Base-by-base conservation (phyloP, 306 rosid species). In the Castanea crenata region DNA sequence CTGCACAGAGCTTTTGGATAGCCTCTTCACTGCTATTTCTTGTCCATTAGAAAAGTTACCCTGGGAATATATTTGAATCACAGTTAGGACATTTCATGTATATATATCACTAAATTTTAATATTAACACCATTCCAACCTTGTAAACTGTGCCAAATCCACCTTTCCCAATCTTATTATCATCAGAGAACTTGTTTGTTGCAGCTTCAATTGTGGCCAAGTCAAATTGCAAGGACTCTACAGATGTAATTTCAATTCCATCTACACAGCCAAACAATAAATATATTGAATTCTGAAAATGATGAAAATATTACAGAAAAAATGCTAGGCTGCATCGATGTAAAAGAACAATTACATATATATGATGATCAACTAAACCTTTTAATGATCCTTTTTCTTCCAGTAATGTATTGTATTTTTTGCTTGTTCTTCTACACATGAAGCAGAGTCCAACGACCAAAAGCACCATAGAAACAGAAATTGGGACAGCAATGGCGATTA, bases 1-100 rank as follows among this genome's bases (percentile, higher is more conserved):
- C 81, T 92, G 94, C 74, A 81, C 69, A 4, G 94, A 92, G 32
- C 75, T 83, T 55, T 74, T 61, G 0, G 91, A 88, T 32, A 92
- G 79, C 80, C 95, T 83, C 81, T 92, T 92, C 5, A 87, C 89
- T 0, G 97, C 97, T 65, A 90, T 83, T 83, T 89, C 88, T 80
- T 80, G 85, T 69, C 95, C 93, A 74, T 59, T 38, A 4, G 44
- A 75, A 21, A 92, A 83, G 19, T 11, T 67, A 44, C 97, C 93
- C 97, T 92, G 76, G 78, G 71, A 83, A 19, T 16, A 82, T 46
- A 11, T 49, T 70, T 1, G 5, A 20, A 3, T 78, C 73, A 3
- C 18, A 61, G 59, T 67, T 74, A 76, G 58, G 62, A 59, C n/a
- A n/a, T 55, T 56, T 35, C 21, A 70, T 70, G 46, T 29, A 64